Evolutionary conservation across 352 stramenopile species (phyloP).

Genomic region (Phytophthora fragariaefolia): DNA sequence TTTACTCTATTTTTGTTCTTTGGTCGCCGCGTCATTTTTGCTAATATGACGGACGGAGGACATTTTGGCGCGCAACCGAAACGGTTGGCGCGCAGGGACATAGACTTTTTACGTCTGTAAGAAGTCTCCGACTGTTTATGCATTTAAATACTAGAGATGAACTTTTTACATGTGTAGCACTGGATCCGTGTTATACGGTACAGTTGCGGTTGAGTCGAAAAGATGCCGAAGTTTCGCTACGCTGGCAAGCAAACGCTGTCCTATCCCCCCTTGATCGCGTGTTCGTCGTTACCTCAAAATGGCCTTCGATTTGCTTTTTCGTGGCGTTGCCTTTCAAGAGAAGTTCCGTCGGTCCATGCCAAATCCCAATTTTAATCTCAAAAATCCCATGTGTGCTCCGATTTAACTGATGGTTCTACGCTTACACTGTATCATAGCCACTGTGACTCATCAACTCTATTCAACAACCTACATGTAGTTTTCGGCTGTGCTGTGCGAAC

Average conservation of each 20-base stretch:
- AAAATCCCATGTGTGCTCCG: not conserved
- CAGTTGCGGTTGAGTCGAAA: no score
- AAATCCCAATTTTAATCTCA: not conserved
- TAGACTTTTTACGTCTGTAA: no score
- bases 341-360: not conserved
- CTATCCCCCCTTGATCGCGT: not conserved
- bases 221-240: no score
- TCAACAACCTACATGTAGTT: not conserved
- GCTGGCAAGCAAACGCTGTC: no score
- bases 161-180: no score
- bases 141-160: no score
- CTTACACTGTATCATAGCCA: not conserved
- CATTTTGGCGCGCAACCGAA: no score
- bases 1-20: constrained; percentile 2
- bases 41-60: no score
- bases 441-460: not conserved
- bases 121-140: no score
- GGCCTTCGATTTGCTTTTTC: not conserved
- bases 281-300: not conserved
- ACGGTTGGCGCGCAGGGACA: no score
- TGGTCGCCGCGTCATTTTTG: no score
- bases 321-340: not conserved
- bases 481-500: not conserved
- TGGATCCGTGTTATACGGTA: no score
- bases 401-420: not conserved